These are phyloP conservation scores for Hsuehochloa calcarea DNA, from an alignment of 176 grass and related monocot genomes.

Conservation along the genomic window DNA sequence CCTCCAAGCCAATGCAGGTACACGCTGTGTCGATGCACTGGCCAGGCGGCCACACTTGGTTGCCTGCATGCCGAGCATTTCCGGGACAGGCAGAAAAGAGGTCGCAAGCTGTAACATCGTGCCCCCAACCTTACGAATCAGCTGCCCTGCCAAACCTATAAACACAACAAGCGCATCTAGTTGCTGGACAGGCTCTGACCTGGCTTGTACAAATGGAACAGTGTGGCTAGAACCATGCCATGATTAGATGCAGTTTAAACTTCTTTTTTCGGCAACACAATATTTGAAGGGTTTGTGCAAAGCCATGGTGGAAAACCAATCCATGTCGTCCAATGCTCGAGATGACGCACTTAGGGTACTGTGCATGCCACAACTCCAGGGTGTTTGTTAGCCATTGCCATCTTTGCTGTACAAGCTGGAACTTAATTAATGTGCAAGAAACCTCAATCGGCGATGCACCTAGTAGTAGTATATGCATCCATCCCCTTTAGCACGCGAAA, in stretches of 20 bases:
- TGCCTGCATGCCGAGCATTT: constrained; percentile 18
- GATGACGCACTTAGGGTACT: not conserved
- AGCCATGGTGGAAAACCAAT: not conserved
- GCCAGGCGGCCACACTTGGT: not conserved
- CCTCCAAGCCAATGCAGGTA: not conserved
- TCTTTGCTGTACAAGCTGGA: not conserved
- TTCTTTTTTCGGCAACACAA: no score
- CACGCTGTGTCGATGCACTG: not conserved
- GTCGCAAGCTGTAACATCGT: constrained; percentile 36
- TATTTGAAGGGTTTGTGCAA: not conserved
- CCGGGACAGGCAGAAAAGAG: constrained; percentile 20
- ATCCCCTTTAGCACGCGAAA: not conserved
- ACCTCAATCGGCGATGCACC: not conserved
- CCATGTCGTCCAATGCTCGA: not conserved
- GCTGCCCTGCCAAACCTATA: not conserved
- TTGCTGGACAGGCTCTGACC: not conserved
- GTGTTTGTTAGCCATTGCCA: not conserved
- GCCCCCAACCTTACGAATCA: constrained; percentile 30
- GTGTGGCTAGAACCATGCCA: not conserved
- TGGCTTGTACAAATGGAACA: not conserved
- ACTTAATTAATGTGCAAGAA: not conserved
- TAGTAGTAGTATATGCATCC: no score
- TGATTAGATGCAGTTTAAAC: not conserved
- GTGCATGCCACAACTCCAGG: not conserved
- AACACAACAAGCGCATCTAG: not conserved